Evolutionary conservation across 1,284 basidiomycete species (phyloP).

Genomic region (Moesziomyces antarcticus): DNA sequence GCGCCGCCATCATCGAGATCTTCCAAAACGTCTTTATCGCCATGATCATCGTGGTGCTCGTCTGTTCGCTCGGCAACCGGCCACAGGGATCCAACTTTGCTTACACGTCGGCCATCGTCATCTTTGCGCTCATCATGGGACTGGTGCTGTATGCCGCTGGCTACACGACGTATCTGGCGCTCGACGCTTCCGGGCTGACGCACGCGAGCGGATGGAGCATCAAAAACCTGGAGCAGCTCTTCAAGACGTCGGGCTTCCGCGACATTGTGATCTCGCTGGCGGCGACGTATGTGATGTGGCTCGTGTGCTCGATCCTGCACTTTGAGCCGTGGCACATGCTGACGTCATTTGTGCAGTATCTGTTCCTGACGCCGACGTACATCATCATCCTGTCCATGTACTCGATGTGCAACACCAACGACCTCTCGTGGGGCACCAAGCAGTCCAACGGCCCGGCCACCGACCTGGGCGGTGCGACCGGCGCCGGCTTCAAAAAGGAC

Average conservation of each 20-base stretch:
- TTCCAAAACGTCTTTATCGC: constrained; percentile 63
- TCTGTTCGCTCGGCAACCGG: constrained; percentile 66
- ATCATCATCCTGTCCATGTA: constrained; percentile 65
- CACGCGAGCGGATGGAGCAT: constrained; percentile 21
- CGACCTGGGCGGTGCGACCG: constrained; percentile 59
- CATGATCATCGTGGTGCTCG: constrained; percentile 63
- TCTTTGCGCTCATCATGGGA: constrained; percentile 61
- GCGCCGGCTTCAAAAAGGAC: constrained; percentile 42
- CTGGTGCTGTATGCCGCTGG: constrained; percentile 56
- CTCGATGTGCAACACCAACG: constrained; percentile 65
- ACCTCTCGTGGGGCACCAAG: constrained; percentile 66
- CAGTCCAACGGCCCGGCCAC: constrained; percentile 56
- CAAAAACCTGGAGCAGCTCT: constrained; percentile 32
- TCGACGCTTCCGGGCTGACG: constrained; percentile 35
- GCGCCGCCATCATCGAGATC: constrained; percentile 59
- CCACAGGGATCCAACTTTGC: constrained; percentile 62
- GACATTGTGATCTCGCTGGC: constrained; percentile 65
- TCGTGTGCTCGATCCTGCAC: constrained; percentile 60
- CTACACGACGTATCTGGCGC: constrained; percentile 59
- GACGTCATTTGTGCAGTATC: constrained; percentile 62
- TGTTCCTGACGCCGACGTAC: constrained; percentile 63
- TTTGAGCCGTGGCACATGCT: constrained; percentile 66
- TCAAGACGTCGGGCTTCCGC: constrained; percentile 56
- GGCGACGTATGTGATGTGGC: constrained; percentile 65
- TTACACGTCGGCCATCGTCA: constrained; percentile 59